phyloP scores from a whole-genome alignment of 1,284 basidiomycete species.

The Leccinum solheimii region DNA sequence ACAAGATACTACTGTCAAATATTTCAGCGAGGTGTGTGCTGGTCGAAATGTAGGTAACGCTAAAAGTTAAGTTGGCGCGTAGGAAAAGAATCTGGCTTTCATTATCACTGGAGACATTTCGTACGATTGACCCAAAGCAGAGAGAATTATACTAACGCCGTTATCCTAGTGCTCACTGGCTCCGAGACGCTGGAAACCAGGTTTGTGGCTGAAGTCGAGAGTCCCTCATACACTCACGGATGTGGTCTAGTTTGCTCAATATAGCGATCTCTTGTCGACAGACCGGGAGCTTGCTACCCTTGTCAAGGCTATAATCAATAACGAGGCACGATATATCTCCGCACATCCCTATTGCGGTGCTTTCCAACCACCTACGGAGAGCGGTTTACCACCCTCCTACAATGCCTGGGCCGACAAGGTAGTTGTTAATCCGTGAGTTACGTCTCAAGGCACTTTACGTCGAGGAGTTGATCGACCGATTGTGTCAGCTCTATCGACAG shows the following conservation, averaged over 20 bases:
- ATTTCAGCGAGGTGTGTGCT: conserved; percentile 55
- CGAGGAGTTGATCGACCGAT: not conserved
- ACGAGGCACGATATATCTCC: conserved; percentile 72
- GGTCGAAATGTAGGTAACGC: not conserved
- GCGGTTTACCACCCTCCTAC: conserved; percentile 57
- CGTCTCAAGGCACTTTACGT: not conserved
- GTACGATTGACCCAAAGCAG: conserved; percentile 45
- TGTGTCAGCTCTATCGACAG: conserved; percentile 60
- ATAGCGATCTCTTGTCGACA: conserved; percentile 54
- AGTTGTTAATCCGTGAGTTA: conserved; percentile 65
- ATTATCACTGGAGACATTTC: conserved; percentile 78
- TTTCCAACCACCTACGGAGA: conserved; percentile 76
- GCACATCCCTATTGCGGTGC: conserved; percentile 74
- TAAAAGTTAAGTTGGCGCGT: conserved; percentile 5
- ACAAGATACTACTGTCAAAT: conserved; percentile 72
- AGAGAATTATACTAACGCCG: conserved; percentile 6
- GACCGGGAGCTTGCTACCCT: conserved; percentile 62
- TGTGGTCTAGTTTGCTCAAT: conserved; percentile 59
- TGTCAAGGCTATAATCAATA: conserved; percentile 75
- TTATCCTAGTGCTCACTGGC: conserved; percentile 58
- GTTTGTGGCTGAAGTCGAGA: conserved; percentile 34
- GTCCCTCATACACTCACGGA: conserved; percentile 5
- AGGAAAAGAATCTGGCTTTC: conserved; percentile 69
- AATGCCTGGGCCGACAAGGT: conserved; percentile 70
- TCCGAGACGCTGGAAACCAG: conserved; percentile 77